Conservation (phyloP, 148 eudicot genomes). For the Rhododendron mucronatum region DNA sequence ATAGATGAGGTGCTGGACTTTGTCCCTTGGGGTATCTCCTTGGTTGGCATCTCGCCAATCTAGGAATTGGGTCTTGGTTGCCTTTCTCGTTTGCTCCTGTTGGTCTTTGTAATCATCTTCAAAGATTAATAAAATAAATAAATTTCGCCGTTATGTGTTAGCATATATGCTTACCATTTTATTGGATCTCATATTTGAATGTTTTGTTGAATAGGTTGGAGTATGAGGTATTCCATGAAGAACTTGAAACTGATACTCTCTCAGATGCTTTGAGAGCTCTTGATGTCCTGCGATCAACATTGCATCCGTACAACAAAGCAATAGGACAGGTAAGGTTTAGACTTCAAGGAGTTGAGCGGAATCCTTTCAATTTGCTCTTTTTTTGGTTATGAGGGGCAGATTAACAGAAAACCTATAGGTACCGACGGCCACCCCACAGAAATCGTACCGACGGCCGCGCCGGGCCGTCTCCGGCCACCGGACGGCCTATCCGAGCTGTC, state of each 20-base stretch:
- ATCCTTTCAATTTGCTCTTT: not conserved
- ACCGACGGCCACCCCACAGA: no score
- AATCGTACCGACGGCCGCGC: no score
- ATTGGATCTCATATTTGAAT: slow-evolving; percentile 2
- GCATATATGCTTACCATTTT: not conserved
- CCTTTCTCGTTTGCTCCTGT: no score
- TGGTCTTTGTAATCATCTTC: no score
- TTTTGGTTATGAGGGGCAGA: not conserved
- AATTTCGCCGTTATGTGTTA: not conserved
- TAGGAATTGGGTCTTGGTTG: no score
- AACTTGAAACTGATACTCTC: slow-evolving; percentile 26
- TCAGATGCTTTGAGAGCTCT: slow-evolving; percentile 49
- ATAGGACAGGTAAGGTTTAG: slow-evolving; percentile 65
- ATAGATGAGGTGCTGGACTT: not conserved
- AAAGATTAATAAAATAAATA: not conserved
- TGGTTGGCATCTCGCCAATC: no score
- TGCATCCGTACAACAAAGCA: slow-evolving; percentile 80
- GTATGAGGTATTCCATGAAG: slow-evolving; percentile 37
- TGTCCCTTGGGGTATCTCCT: no score
- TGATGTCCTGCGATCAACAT: slow-evolving; percentile 37
- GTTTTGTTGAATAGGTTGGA: slow-evolving; percentile 44
- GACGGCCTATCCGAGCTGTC: no score
- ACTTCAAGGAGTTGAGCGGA: not conserved
- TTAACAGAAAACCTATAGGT: no score
- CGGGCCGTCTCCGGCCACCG: no score